Evolutionary conservation across 768 basidiomycete genomes (phyloP).

Genomic region (Paxillus involutus): DNA sequence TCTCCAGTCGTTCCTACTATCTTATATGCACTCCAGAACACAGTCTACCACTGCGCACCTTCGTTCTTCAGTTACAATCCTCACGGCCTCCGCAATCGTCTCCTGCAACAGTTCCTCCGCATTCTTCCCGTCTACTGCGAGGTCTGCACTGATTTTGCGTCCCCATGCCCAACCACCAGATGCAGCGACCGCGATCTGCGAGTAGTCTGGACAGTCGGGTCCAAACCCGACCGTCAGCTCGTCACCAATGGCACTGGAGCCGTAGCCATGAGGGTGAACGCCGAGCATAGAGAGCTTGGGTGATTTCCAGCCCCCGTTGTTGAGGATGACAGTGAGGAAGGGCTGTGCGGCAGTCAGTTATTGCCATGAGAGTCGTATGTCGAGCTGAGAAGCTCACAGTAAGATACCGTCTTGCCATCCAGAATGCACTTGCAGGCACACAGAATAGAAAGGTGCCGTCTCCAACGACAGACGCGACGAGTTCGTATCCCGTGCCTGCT

Average conservation of each 20-base stretch:
- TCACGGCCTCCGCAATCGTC: conserved; percentile 49
- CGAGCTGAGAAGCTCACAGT: conserved; percentile 42
- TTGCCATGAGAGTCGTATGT: no score
- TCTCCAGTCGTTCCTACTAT: no score
- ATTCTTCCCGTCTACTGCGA: conserved; percentile 22
- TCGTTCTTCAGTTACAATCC: conserved; percentile 54
- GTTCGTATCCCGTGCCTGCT: no score
- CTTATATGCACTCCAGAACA: conserved; percentile 44
- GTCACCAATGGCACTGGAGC: conserved; percentile 42
- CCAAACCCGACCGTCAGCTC: conserved; percentile 65
- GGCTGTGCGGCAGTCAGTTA: conserved; percentile 40
- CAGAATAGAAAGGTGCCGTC: conserved; percentile 72
- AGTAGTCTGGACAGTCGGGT: conserved; percentile 58
- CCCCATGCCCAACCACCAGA: conserved; percentile 69
- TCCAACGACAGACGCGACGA: conserved; percentile 61
- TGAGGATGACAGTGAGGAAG: conserved; percentile 67
- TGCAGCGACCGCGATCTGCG: conserved; percentile 64
- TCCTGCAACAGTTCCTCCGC: conserved; percentile 26
- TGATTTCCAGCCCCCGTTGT: conserved; percentile 72
- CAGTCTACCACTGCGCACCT: conserved; percentile 70
- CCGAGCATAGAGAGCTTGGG: conserved; percentile 66
- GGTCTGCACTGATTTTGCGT: conserved; percentile 34
- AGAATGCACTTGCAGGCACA: conserved; percentile 63
- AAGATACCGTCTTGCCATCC: conserved; percentile 70
- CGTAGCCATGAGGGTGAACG: conserved; percentile 59